A percentile compares a stretch with the other conserved stretches of the same genome.
Evolutionary conservation across 495 filamentous ascomycete genomes (phyloP).

Genomic region (Xylaria acuta): DNA sequence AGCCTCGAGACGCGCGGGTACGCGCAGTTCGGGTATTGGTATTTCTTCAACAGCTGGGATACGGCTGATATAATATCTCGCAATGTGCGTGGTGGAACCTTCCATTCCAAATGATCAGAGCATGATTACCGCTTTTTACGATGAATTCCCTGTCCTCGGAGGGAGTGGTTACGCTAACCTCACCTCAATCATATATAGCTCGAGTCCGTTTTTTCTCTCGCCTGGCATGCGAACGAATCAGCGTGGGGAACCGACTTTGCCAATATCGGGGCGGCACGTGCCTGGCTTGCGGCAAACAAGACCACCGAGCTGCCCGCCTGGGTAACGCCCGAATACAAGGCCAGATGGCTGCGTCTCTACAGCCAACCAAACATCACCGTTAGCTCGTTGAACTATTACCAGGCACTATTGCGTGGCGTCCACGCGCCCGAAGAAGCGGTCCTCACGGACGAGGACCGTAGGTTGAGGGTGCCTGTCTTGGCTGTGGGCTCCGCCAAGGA

Average conservation of each 20-base stretch:
- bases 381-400: conserved; percentile 5
- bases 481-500: conserved; percentile 2
- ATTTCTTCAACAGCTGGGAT: conserved; percentile 28
- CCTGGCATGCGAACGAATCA: neutral
- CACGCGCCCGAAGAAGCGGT: neutral
- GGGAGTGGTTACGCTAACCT: neutral
- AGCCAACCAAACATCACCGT: neutral
- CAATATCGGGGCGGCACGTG: neutral
- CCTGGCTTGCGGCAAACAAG: conserved; percentile 2
- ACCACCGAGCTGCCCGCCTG: neutral
- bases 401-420: neutral
- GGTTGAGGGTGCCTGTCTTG: neutral
- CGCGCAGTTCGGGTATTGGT: conserved; percentile 30
- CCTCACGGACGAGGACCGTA: neutral
- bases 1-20: conserved; percentile 28
- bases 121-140: neutral
- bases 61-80: neutral
- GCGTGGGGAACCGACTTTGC: neutral
- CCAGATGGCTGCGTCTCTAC: neutral
- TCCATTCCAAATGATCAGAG: neutral
- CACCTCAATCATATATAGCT: neutral
- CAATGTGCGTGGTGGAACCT: neutral
- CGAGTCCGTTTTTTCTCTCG: neutral
- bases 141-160: neutral
- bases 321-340: neutral